Conservation (phyloP, 1,139 yeast species). For the Entelexis sorbosivorans region DNA sequence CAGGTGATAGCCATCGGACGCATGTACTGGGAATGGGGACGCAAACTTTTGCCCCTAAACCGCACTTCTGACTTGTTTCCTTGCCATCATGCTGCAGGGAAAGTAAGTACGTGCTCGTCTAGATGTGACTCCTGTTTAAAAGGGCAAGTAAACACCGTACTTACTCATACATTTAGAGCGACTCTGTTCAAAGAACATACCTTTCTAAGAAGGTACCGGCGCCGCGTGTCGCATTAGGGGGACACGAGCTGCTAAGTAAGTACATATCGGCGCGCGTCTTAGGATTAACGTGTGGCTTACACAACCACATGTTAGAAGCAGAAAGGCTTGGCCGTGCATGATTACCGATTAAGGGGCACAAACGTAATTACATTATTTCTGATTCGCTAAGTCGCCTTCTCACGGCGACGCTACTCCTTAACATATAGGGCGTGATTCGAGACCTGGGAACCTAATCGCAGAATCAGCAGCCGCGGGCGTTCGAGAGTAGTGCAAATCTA, state of each 20-base stretch:
- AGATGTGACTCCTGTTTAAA: no score
- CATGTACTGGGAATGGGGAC: slow-evolving; percentile 1
- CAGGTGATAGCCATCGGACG: not conserved
- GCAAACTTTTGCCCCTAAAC: not conserved
- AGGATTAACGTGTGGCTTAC: not conserved
- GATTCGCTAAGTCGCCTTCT: slow-evolving; percentile 6
- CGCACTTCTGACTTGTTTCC: not conserved
- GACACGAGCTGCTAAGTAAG: not conserved
- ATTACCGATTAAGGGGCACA: not conserved
- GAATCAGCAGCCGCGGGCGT: not conserved
- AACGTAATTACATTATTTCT: slow-evolving; percentile 5
- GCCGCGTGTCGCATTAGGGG: not conserved
- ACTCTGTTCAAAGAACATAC: not conserved
- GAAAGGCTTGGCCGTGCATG: slow-evolving; percentile 5
- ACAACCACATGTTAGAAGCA: not conserved
- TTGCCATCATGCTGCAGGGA: not conserved
- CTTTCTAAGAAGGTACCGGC: not conserved
- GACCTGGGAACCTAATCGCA: not conserved
- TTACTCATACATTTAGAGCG: no score
- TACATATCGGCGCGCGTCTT: not conserved
- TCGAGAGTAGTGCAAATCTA: not conserved
- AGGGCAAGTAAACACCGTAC: not conserved
- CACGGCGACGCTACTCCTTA: not conserved
- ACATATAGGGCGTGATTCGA: not conserved
- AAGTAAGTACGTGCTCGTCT: no score